A percentile compares a stretch with the other conserved stretches of the same genome.
phyloP scores from a whole-genome alignment of 2,329 filamentous ascomycete species.

The Fusarium sp. region DNA sequence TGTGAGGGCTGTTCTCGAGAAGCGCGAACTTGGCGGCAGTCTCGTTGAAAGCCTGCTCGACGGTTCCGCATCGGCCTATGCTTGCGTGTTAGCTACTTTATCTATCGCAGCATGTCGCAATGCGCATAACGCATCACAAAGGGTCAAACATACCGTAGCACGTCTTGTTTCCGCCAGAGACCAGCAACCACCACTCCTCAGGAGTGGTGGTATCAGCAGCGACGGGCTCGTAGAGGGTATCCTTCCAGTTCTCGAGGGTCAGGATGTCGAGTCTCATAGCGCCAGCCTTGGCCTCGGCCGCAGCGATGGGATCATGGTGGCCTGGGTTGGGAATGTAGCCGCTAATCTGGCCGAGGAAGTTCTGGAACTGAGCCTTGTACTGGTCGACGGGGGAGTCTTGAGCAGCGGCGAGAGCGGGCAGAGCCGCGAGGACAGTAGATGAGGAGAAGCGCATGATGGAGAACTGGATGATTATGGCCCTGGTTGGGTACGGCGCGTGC shows the following conservation, averaged over 20 bases:
- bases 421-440: conserved; percentile 58
- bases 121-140: conserved; percentile 5
- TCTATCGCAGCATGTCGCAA: not conserved
- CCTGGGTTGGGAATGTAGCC: conserved; percentile 61
- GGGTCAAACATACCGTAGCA: conserved; percentile 65
- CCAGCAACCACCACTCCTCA: conserved; percentile 78
- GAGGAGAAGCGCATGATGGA: conserved; percentile 66
- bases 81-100: conserved; percentile 33
- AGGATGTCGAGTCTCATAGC: conserved; percentile 59
- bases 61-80: conserved; percentile 67
- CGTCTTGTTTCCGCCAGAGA: conserved; percentile 79
- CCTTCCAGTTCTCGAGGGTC: conserved; percentile 74
- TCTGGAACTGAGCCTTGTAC: conserved; percentile 69
- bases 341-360: conserved; percentile 67
- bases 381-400: conserved; percentile 61
- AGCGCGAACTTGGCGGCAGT: conserved; percentile 69
- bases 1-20: conserved; percentile 68
- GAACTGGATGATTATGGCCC: conserved; percentile 4
- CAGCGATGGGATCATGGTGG: conserved; percentile 52
- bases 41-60: conserved; percentile 72
- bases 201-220: conserved; percentile 66
- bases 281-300: conserved; percentile 52
- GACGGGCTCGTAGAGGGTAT: conserved; percentile 69
- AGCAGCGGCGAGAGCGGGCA: conserved; percentile 64
- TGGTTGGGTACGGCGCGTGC: conserved; percentile 9